Evolutionary conservation across 306 rosid species (phyloP), one percentile per base, ranked within the genome.

Genomic region (Begonia fuchsioides): DNA sequence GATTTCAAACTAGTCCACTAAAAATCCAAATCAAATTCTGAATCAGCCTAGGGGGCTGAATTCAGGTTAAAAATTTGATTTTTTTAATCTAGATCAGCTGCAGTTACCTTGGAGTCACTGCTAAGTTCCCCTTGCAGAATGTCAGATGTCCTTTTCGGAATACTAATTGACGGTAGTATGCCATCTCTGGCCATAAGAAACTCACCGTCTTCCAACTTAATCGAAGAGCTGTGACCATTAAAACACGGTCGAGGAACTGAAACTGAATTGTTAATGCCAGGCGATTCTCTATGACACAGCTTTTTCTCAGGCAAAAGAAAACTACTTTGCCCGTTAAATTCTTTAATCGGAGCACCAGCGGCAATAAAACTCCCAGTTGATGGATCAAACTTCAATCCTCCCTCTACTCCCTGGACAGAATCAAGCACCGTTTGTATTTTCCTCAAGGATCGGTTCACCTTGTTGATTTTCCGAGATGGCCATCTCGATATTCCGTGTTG

Each of bases 391-490:
- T 87, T 77, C 60, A 87, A 59, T 53, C 82, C 76, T 13, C 82
- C 82, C 57, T 74, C 74, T 13, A 72, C 82, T 48, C 90, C 90
- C 54, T 72, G 68, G 52, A 83, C 92, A 40, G 86, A 77, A 60
- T 77, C 77, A 13, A 84, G 74, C 57, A 80, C 81, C 6, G 62
- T 65, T 53, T 70, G 86, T 52, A 84, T 77, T 67, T 84, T 75
- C 70, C 38, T 72, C 61, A 84, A 51, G 3, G 92, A 84, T n/a
- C 72, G 79, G 54, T 68, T 77, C 50, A 84, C 92, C 69, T 80
- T 84, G 52, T 72, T 77, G 63, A 80, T 84, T 71, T 80, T 84
- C 39, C 94, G 81, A 47, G 92, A 84, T 51, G 94, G 94, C 94
- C 94, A 84, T 55, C 86, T 77, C 15, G 77, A 47, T 58, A 84